These are phyloP conservation scores for Barnettozyma californica DNA, from an alignment of 805 yeast species.

Conservation along the genomic window DNA sequence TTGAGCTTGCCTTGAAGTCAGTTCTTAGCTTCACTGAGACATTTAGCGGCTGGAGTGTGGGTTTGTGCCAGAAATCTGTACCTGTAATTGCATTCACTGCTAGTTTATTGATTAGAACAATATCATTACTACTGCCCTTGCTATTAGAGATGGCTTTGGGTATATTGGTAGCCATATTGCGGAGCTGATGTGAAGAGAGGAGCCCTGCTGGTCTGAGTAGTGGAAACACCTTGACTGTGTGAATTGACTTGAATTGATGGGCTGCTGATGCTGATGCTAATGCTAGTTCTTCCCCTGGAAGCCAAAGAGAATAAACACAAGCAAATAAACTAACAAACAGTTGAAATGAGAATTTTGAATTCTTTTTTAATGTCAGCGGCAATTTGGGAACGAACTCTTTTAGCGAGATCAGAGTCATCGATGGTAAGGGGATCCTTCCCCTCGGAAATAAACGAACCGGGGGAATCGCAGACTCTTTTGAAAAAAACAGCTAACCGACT, in stretches of 20 bases:
- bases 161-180: background rate
- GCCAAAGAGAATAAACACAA: background rate
- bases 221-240: background rate
- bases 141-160: background rate
- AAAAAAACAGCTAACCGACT: too few species aligned
- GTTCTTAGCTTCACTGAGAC: slow-evolving; percentile 59
- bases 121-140: slow-evolving; percentile 11
- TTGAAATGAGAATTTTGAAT: too few species aligned
- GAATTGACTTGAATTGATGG: background rate
- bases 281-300: background rate
- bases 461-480: too few species aligned
- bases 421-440: too few species aligned
- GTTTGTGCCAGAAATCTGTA: slow-evolving; percentile 68
- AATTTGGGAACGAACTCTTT: background rate
- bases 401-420: background rate
- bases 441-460: background rate
- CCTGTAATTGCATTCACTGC: slow-evolving; percentile 62
- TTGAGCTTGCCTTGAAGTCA: slow-evolving; percentile 68
- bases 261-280: too few species aligned
- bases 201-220: background rate
- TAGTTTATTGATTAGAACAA: slow-evolving; percentile 36
- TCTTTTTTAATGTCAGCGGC: background rate
- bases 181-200: background rate
- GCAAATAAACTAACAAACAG: too few species aligned
- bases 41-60: slow-evolving; percentile 58